These are phyloP conservation scores for Periconia digitata DNA, from an alignment of 2,329 filamentous ascomycete genomes.

Conservation along the genomic window DNA sequence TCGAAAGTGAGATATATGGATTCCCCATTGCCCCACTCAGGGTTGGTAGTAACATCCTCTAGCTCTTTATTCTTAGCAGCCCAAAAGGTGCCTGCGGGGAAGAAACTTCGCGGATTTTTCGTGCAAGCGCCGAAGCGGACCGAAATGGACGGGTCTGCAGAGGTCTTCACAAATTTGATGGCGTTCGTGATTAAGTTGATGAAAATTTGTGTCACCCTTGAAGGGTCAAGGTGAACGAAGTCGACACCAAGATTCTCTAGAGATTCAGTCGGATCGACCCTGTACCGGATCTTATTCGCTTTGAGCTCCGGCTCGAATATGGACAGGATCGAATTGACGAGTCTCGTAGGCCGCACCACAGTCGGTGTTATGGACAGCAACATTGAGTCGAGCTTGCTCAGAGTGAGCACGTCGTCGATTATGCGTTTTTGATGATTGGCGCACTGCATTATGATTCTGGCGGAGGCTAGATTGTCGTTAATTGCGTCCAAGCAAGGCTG, in stretches of 20 bases:
- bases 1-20: slow-evolving; percentile 43
- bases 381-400: slow-evolving; percentile 50
- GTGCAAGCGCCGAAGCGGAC: slow-evolving; percentile 41
- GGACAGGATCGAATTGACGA: slow-evolving; percentile 39
- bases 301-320: slow-evolving; percentile 45
- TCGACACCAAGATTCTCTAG: slow-evolving; percentile 40
- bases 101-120: slow-evolving; percentile 25
- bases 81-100: slow-evolving; percentile 34
- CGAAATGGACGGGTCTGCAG: slow-evolving; percentile 36
- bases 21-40: slow-evolving; percentile 43
- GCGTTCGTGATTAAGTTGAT: slow-evolving; percentile 70
- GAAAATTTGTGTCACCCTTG: slow-evolving; percentile 66
- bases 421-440: slow-evolving; percentile 52
- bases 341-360: slow-evolving; percentile 37
- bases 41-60: slow-evolving; percentile 24
- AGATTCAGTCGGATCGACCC: slow-evolving; percentile 39
- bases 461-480: slow-evolving; percentile 36
- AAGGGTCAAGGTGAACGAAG: slow-evolving; percentile 46
- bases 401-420: slow-evolving; percentile 51
- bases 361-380: slow-evolving; percentile 48
- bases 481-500: slow-evolving; percentile 26
- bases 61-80: slow-evolving; percentile 24
- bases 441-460: slow-evolving; percentile 49
- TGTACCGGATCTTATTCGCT: slow-evolving; percentile 32
- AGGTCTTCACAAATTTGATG: slow-evolving; percentile 46